A percentile compares a stretch with the other conserved stretches of the same genome.
Evolutionary conservation across 345 rosid genomes (phyloP).

Genomic region (Triadica sebifera): DNA sequence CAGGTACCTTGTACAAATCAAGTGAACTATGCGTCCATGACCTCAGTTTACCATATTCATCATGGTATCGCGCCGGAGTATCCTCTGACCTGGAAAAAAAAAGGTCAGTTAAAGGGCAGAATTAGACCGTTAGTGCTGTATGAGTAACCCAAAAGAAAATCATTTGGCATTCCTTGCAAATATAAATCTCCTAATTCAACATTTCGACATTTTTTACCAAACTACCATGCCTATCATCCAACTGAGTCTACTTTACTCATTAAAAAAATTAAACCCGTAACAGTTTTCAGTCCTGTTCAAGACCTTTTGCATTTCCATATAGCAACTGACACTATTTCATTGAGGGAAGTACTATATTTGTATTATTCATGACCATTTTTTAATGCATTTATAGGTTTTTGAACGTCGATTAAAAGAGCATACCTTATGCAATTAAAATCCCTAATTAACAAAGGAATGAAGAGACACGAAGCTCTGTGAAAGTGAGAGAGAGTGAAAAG

Average conservation of each 20-base stretch:
- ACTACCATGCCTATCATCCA: neutral
- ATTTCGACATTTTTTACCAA: neutral
- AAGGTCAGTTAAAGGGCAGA: neutral
- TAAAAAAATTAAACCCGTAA: neutral
- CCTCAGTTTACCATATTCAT: conserved; percentile 78
- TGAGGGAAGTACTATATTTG: neutral
- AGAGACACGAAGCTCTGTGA: neutral
- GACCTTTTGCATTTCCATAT: neutral
- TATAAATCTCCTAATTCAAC: neutral
- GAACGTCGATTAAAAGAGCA: neutral
- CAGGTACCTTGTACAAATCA: conserved; percentile 75
- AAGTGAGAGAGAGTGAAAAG: neutral
- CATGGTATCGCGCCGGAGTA: conserved; percentile 58
- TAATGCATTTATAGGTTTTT: too few relatives aligned
- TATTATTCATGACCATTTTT: too few relatives aligned
- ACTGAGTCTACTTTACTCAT: neutral
- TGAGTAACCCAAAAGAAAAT: neutral
- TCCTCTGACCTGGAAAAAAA: conserved; percentile 52
- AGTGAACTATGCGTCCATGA: conserved; percentile 79
- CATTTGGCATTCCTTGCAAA: neutral
- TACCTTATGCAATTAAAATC: too few relatives aligned
- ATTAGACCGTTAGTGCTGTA: neutral
- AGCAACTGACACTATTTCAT: neutral
- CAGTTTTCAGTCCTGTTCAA: neutral
- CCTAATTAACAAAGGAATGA: neutral